phyloP scores from a whole-genome alignment of 805 yeast species.

The Lachancea fermentati region DNA sequence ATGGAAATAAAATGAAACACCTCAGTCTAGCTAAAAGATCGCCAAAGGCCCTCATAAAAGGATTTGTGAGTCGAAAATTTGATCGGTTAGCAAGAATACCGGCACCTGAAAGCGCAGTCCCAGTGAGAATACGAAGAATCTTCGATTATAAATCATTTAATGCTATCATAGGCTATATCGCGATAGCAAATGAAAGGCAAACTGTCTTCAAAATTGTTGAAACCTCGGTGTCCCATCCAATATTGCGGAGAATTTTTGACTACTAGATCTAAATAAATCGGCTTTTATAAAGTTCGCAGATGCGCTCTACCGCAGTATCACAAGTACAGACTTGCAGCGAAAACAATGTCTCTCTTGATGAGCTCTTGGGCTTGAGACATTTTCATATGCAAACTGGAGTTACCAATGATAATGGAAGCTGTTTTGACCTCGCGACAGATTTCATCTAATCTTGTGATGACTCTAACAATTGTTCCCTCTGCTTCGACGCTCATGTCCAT shows the following conservation, averaged over 20 bases:
- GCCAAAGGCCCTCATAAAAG: slow-evolving; percentile 9
- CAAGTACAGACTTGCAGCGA: slow-evolving; percentile 89
- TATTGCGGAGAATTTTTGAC: slow-evolving; percentile 6
- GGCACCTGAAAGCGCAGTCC: slow-evolving; percentile 16
- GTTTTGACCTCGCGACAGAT: slow-evolving; percentile 90
- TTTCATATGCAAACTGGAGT: slow-evolving; percentile 79
- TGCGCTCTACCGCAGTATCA: too few relatives aligned
- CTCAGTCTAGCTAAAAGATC: slow-evolving; percentile 12
- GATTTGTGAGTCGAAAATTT: slow-evolving; percentile 9
- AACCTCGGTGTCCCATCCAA: slow-evolving; percentile 15
- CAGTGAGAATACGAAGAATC: slow-evolving; percentile 17
- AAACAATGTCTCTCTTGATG: slow-evolving; percentile 94
- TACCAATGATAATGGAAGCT: slow-evolving; percentile 93
- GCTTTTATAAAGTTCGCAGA: too few relatives aligned
- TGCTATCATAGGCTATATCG: slow-evolving; percentile 25
- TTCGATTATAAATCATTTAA: slow-evolving; percentile 17
- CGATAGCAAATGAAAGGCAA: slow-evolving; percentile 14
- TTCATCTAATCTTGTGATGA: slow-evolving; percentile 89
- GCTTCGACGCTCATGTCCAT: slow-evolving; percentile 85
- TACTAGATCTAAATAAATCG: not conserved
- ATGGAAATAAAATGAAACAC: slow-evolving; percentile 11
- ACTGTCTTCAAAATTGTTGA: slow-evolving; percentile 17
- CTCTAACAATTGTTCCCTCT: slow-evolving; percentile 96
- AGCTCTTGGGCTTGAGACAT: slow-evolving; percentile 90
- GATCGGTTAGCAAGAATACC: slow-evolving; percentile 15